phyloP scores from a whole-genome alignment of 768 basidiomycete species.

The Tricholoma terreum region DNA sequence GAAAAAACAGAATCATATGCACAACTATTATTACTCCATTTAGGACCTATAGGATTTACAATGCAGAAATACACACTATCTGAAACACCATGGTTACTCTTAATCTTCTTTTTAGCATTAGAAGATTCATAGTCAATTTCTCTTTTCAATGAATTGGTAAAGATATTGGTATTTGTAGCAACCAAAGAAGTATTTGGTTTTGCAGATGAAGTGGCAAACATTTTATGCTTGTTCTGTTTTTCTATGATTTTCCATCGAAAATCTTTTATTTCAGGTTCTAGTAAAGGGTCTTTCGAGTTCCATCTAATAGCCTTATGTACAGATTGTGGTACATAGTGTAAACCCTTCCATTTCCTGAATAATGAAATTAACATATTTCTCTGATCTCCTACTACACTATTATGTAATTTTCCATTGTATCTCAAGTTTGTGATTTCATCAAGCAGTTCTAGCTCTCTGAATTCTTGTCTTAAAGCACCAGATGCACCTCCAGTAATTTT shows the following conservation, averaged over 20 bases:
- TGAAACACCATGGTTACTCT: background rate
- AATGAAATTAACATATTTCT: slow-evolving; percentile 19
- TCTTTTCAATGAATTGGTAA: background rate
- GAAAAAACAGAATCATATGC: slow-evolving; percentile 1
- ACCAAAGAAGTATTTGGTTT: background rate
- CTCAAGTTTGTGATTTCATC: slow-evolving; percentile 29
- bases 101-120: background rate
- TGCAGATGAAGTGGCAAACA: background rate
- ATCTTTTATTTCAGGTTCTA: background rate
- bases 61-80: background rate
- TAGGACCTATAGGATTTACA: background rate
- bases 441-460: slow-evolving; percentile 30
- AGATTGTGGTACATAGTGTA: background rate
- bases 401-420: slow-evolving; percentile 18
- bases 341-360: slow-evolving; percentile 1
- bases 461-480: slow-evolving; percentile 29
- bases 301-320: slow-evolving; percentile 3
- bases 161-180: background rate
- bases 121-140: background rate
- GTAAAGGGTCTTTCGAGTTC: background rate
- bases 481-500: slow-evolving; percentile 24
- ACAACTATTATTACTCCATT: slow-evolving; percentile 3
- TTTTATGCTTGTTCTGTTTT: background rate
- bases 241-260: background rate
- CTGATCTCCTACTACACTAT: slow-evolving; percentile 8